These are phyloP conservation scores for Sphagnurus paluster DNA, from an alignment of 1,284 basidiomycete species.

Conservation along the genomic window DNA sequence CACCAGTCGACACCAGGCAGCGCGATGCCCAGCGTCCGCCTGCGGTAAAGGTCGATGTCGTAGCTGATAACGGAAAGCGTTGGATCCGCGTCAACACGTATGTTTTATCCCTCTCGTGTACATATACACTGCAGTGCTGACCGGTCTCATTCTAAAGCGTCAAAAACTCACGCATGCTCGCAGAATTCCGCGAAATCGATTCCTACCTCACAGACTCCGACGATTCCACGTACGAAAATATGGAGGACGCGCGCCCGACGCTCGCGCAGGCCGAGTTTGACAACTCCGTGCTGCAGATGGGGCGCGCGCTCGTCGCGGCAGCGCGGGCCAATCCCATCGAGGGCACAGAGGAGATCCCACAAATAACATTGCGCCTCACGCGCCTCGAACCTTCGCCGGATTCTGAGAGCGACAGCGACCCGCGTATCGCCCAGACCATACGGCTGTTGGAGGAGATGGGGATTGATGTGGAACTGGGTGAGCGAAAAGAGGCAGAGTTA, in stretches of 20 bases:
- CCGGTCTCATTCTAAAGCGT: conserved; percentile 49
- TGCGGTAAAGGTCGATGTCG: conserved; percentile 75
- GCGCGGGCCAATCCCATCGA: conserved; percentile 52
- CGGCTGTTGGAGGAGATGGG: conserved; percentile 57
- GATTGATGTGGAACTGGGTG: conserved; percentile 68
- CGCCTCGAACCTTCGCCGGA: conserved; percentile 51
- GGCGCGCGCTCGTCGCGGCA: conserved; percentile 58
- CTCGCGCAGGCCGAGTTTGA: conserved; percentile 58
- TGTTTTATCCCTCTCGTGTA: conserved; percentile 30
- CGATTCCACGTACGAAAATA: conserved; percentile 50
- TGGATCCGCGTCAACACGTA: conserved; percentile 89
- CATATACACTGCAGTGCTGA: neutral
- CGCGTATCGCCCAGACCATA: conserved; percentile 65
- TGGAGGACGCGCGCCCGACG: conserved; percentile 35
- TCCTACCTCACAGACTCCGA: conserved; percentile 75
- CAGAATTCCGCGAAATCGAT: conserved; percentile 81
- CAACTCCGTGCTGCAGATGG: conserved; percentile 71
- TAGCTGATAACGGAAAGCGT: conserved; percentile 66
- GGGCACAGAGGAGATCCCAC: conserved; percentile 33
- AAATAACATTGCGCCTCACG: conserved; percentile 66
- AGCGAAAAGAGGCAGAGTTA: conserved; percentile 36
- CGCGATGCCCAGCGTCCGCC: conserved; percentile 32
- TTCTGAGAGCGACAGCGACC: conserved; percentile 41
- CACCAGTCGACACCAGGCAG: conserved; percentile 18
- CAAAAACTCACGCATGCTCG: conserved; percentile 71